These are phyloP conservation scores for Coccinonectria pachysandricola DNA, from an alignment of 2,329 filamentous ascomycete species.

Conservation along the genomic window DNA sequence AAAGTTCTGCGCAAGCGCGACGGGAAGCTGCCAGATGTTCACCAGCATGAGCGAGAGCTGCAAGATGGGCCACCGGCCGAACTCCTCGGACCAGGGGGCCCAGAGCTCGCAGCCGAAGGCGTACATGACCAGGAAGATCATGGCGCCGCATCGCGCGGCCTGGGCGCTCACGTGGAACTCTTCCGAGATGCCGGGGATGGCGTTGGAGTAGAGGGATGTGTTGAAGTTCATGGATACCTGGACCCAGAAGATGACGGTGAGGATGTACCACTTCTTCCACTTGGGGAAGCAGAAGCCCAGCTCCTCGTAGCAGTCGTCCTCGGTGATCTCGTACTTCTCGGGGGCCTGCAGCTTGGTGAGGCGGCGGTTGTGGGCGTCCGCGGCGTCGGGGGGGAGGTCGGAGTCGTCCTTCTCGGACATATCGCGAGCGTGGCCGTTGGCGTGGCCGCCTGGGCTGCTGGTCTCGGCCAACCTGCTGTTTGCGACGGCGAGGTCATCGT, in stretches of 20 bases:
- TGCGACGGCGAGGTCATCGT: conserved; percentile 24
- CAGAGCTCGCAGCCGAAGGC: conserved; percentile 82
- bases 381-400: conserved; percentile 7
- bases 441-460: not conserved
- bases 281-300: conserved; percentile 51
- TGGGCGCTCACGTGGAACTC: conserved; percentile 60
- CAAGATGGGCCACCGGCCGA: conserved; percentile 66
- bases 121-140: conserved; percentile 70
- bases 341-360: conserved; percentile 28
- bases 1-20: conserved; percentile 65
- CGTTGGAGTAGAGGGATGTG: conserved; percentile 64
- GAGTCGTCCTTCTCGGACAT: conserved; percentile 18
- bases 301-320: conserved; percentile 53
- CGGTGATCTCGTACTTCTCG: conserved; percentile 37
- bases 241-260: conserved; percentile 62
- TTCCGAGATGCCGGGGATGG: conserved; percentile 50
- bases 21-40: conserved; percentile 66
- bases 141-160: conserved; percentile 61
- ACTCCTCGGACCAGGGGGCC: conserved; percentile 80
- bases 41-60: conserved; percentile 65
- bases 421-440: too few relatives aligned
- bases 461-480: conserved; percentile 27
- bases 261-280: conserved; percentile 62
- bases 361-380: conserved; percentile 4
- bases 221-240: conserved; percentile 75